Percentiles rank a stretch among this genome's conserved stretches.
Evolutionary conservation across 2,329 filamentous ascomycete genomes (phyloP).

Genomic region (Cordyceps javanica): DNA sequence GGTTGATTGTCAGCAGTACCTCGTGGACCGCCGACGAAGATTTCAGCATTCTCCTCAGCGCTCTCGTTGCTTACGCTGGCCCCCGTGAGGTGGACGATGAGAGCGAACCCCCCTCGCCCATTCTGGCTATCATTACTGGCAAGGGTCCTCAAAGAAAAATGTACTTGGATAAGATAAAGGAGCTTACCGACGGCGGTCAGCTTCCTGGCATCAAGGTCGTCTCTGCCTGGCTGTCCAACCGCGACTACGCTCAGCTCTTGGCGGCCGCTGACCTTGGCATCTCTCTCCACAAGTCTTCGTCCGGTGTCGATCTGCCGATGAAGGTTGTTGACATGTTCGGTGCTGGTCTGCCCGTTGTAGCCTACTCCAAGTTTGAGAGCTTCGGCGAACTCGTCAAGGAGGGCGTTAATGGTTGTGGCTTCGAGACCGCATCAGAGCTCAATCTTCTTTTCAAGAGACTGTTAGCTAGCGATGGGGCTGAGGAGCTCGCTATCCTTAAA

Average conservation of each 20-base stretch:
- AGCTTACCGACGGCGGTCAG: slow-evolving; percentile 54
- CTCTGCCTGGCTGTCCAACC: slow-evolving; percentile 78
- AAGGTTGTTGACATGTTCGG: slow-evolving; percentile 99
- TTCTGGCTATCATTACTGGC: slow-evolving; percentile 90
- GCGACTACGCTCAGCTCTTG: slow-evolving; percentile 79
- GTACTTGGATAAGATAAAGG: slow-evolving; percentile 62
- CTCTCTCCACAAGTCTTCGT: slow-evolving; percentile 87
- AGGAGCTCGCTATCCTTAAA: slow-evolving; percentile 55
- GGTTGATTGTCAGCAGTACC: slow-evolving; percentile 82
- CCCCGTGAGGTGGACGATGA: slow-evolving; percentile 33
- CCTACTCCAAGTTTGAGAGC: slow-evolving; percentile 79
- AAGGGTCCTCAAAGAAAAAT: slow-evolving; percentile 78
- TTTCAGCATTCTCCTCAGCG: slow-evolving; percentile 80
- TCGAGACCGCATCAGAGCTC: slow-evolving; percentile 65
- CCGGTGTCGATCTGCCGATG: slow-evolving; percentile 94
- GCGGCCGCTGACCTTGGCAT: slow-evolving; percentile 84
- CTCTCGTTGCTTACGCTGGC: slow-evolving; percentile 67
- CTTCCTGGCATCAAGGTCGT: slow-evolving; percentile 65
- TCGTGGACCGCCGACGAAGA: slow-evolving; percentile 98
- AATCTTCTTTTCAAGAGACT: slow-evolving; percentile 56
- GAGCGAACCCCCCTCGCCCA: slow-evolving; percentile 43
- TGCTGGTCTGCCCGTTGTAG: slow-evolving; percentile 81
- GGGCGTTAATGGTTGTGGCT: slow-evolving; percentile 79
- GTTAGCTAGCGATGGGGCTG: slow-evolving; percentile 45
- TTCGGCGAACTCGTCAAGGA: slow-evolving; percentile 89